A percentile compares a stretch with the other conserved stretches of the same genome.
Evolutionary conservation across 1,139 yeast genomes (phyloP).

Genomic region (Debaryomycetaceae sp.): DNA sequence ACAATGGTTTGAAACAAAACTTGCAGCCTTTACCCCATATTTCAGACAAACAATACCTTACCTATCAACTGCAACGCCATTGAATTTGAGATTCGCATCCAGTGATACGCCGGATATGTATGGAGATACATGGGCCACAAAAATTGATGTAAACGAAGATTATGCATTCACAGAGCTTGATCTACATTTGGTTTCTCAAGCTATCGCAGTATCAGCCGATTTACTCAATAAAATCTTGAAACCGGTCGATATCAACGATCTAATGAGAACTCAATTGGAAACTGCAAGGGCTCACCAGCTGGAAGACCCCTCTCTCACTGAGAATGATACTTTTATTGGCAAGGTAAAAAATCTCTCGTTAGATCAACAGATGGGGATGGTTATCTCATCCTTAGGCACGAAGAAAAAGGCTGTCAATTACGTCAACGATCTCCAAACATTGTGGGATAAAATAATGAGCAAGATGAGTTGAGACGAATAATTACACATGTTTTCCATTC

Average conservation of each 20-base stretch:
- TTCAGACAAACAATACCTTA: slow-evolving; percentile 56
- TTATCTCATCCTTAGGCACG: slow-evolving; percentile 11
- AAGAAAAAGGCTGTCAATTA: slow-evolving; percentile 7
- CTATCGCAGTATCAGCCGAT: slow-evolving; percentile 30
- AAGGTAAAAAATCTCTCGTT: slow-evolving; percentile 12
- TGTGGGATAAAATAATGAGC: slow-evolving; percentile 16
- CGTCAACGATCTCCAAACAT: slow-evolving; percentile 13
- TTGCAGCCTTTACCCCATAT: slow-evolving; percentile 18
- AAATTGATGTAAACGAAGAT: slow-evolving; percentile 49
- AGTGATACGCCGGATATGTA: slow-evolving; percentile 25
- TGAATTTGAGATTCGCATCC: slow-evolving; percentile 40
- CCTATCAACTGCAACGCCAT: slow-evolving; percentile 46
- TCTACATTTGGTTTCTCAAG: slow-evolving; percentile 25
- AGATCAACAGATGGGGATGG: slow-evolving; percentile 21
- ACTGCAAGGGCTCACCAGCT: slow-evolving; percentile 6
- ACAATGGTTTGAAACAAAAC: slow-evolving; percentile 41
- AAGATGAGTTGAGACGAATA: neutral
- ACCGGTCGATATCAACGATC: slow-evolving; percentile 22
- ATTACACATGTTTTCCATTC: neutral
- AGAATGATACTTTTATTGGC: slow-evolving; percentile 10
- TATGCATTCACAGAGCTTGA: slow-evolving; percentile 44
- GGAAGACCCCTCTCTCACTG: slow-evolving; percentile 11
- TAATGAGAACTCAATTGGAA: slow-evolving; percentile 9
- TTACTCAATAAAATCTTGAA: slow-evolving; percentile 23
- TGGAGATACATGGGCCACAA: slow-evolving; percentile 45